Evolutionary conservation across 768 basidiomycete species (phyloP).

Genomic region (Rhizopogon roseolus): DNA sequence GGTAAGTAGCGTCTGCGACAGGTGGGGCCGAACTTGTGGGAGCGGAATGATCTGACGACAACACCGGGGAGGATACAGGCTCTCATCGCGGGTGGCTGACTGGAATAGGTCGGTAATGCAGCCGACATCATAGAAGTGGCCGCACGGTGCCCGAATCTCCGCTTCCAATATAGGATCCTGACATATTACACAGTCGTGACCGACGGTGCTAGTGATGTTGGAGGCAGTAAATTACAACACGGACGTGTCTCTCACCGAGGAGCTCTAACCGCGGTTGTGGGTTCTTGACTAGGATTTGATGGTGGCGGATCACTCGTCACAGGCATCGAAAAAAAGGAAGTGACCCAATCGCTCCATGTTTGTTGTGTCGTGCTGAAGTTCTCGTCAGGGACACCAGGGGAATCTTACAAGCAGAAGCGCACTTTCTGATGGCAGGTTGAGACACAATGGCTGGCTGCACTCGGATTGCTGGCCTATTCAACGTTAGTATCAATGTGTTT

Average conservation of each 20-base stretch:
- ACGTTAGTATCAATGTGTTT: neutral
- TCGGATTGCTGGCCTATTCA: neutral
- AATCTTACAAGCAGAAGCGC: neutral
- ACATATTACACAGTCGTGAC: conserved; percentile 32
- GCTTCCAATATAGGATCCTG: conserved; percentile 24
- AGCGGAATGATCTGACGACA: conserved; percentile 28
- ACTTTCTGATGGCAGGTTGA: neutral
- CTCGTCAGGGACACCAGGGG: neutral
- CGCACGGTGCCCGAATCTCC: conserved; percentile 27
- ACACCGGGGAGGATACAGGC: conserved; percentile 37
- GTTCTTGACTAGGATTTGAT: neutral
- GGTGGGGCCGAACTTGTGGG: conserved; percentile 16
- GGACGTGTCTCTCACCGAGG: conserved; percentile 9
- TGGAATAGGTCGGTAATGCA: conserved; percentile 32
- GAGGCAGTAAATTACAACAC: neutral
- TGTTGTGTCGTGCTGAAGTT: neutral
- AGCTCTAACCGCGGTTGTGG: neutral
- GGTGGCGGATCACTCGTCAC: neutral
- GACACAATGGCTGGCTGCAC: neutral
- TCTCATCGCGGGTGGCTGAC: conserved; percentile 30
- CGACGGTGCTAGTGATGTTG: conserved; percentile 8
- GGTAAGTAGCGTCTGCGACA: conserved; percentile 15
- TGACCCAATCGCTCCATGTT: conserved; percentile 13
- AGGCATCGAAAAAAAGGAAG: conserved; percentile 7
- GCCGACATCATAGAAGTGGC: conserved; percentile 28